phyloP scores from a whole-genome alignment of 2,329 filamentous ascomycete genomes.

The Drechslerella coelobrocha region DNA sequence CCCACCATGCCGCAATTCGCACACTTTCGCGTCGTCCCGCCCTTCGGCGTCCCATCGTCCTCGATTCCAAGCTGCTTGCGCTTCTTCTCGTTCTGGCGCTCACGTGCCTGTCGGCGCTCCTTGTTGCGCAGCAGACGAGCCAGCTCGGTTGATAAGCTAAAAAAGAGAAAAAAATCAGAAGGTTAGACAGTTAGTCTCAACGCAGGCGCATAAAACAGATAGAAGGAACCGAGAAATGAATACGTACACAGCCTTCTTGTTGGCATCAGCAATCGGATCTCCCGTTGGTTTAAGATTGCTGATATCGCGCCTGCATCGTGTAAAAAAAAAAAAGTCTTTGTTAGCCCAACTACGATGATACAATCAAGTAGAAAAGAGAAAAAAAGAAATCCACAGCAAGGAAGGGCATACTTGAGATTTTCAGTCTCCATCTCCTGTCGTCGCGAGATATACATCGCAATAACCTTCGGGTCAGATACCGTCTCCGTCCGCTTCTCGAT shows the following conservation, averaged over 20 bases:
- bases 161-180: conserved; percentile 52
- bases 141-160: conserved; percentile 69
- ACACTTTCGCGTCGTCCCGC: conserved; percentile 80
- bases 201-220: no score
- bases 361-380: background rate
- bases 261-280: conserved; percentile 53
- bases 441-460: conserved; percentile 83
- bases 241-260: conserved; percentile 53
- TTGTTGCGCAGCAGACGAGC: conserved; percentile 88
- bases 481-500: conserved; percentile 67
- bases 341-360: no score
- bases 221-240: conserved; percentile 20
- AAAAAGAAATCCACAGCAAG: background rate
- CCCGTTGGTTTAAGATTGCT: conserved; percentile 55
- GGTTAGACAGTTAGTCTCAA: no score
- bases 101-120: conserved; percentile 84
- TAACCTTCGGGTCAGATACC: conserved; percentile 82
- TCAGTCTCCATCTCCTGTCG: conserved; percentile 74
- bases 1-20: conserved; percentile 96
- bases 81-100: conserved; percentile 59
- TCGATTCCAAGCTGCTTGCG: conserved; percentile 44
- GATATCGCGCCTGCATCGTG: conserved; percentile 41
- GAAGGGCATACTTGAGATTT: conserved; percentile 71
- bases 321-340: no score
- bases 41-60: conserved; percentile 48